Conservation (phyloP, 768 basidiomycete genomes). For the Cystobasidium tubakii region DNA sequence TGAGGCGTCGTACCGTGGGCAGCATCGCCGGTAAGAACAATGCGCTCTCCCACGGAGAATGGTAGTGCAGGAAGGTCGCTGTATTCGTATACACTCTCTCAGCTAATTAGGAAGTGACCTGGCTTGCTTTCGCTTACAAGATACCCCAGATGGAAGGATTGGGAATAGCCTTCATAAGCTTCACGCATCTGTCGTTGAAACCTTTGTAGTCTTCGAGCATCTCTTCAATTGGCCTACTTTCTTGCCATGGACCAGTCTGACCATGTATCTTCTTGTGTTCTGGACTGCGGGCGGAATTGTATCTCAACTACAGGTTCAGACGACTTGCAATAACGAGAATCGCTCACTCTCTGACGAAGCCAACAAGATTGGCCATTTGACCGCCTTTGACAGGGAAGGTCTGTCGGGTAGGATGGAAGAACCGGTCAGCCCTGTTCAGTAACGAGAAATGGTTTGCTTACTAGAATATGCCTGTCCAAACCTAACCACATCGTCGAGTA, state of each 20-base stretch:
- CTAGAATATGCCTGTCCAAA: slow-evolving; percentile 37
- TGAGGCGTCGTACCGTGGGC: slow-evolving; percentile 56
- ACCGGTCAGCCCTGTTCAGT: no score
- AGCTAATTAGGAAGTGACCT: slow-evolving; percentile 51
- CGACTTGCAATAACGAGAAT: no score
- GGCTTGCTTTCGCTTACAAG: slow-evolving; percentile 46
- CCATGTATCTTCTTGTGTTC: slow-evolving; percentile 37
- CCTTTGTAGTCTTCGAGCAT: slow-evolving; percentile 37
- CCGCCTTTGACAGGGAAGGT: slow-evolving; percentile 40
- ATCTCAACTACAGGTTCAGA: no score
- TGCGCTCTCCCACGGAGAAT: slow-evolving; percentile 50
- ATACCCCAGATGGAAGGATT: slow-evolving; percentile 3
- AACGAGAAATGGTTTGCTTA: no score
- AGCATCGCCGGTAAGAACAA: slow-evolving; percentile 57
- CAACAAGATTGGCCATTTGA: slow-evolving; percentile 39
- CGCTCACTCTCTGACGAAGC: slow-evolving; percentile 15
- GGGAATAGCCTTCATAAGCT: slow-evolving; percentile 26
- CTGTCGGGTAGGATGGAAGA: background rate
- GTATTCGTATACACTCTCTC: slow-evolving; percentile 54
- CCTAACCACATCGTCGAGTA: slow-evolving; percentile 35
- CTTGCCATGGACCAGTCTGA: slow-evolving; percentile 40
- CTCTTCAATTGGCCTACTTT: slow-evolving; percentile 24
- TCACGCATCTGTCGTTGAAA: slow-evolving; percentile 17
- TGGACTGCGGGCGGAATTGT: slow-evolving; percentile 12
- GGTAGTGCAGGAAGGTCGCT: slow-evolving; percentile 51